Conservation (phyloP, 768 basidiomycete species). For the Amanita thiersii region DNA sequence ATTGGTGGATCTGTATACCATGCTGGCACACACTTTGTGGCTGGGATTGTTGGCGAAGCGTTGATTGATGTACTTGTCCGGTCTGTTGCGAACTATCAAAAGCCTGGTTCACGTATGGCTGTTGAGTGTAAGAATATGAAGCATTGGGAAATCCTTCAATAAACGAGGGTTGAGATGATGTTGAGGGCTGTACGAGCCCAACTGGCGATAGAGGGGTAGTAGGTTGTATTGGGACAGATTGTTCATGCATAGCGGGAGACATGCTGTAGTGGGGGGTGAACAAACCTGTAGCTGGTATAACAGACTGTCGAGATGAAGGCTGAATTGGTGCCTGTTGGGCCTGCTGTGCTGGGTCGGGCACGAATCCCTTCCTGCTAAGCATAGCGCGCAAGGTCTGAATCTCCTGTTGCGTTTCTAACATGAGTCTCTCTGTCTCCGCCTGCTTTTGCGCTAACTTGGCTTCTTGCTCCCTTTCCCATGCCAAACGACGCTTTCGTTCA, state of each 20-base stretch:
- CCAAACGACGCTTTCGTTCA: slow-evolving; percentile 48
- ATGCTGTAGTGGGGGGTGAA: slow-evolving; percentile 22
- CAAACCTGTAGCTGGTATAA: slow-evolving; percentile 11
- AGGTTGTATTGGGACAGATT: slow-evolving; percentile 16
- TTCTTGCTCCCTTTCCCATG: slow-evolving; percentile 70
- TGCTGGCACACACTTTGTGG: slow-evolving; percentile 5
- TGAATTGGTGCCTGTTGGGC: slow-evolving; percentile 7
- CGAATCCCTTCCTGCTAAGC: neutral
- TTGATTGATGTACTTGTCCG: neutral
- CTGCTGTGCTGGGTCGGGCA: neutral
- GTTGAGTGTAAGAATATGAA: slow-evolving; percentile 15
- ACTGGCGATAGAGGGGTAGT: slow-evolving; percentile 30
- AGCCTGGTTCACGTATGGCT: slow-evolving; percentile 5
- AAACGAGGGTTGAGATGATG: slow-evolving; percentile 23
- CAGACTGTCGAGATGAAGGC: slow-evolving; percentile 10
- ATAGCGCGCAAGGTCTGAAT: slow-evolving; percentile 14
- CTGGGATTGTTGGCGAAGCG: neutral
- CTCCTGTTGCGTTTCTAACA: slow-evolving; percentile 24
- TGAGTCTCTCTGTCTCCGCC: slow-evolving; percentile 49
- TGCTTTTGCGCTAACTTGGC: slow-evolving; percentile 44
- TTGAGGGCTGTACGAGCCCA: slow-evolving; percentile 22
- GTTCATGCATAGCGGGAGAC: slow-evolving; percentile 23
- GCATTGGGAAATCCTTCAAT: slow-evolving; percentile 29
- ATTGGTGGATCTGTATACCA: slow-evolving; percentile 14
- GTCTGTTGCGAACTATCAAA: neutral